phyloP scores from a whole-genome alignment of 495 filamentous ascomycete genomes.

The Bathelium albidoporum region DNA sequence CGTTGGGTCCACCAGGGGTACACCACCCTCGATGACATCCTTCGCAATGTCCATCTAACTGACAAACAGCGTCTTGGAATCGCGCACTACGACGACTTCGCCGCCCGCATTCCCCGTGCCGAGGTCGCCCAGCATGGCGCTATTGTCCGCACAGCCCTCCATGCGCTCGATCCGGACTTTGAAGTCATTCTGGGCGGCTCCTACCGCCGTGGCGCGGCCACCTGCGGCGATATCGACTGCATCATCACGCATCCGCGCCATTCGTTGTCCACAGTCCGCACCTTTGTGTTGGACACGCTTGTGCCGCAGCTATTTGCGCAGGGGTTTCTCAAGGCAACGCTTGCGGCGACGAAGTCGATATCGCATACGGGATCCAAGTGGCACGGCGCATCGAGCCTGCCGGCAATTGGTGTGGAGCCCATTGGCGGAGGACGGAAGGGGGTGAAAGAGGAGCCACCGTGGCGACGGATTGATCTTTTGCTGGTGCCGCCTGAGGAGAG shows the following conservation, averaged over 20 bases:
- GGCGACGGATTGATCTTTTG: slow-evolving; percentile 81
- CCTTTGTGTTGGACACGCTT: slow-evolving; percentile 52
- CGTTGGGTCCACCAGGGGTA: slow-evolving; percentile 74
- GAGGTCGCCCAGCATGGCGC: slow-evolving; percentile 65
- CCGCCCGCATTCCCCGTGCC: slow-evolving; percentile 65
- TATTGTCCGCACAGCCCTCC: slow-evolving; percentile 53
- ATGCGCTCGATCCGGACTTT: slow-evolving; percentile 50
- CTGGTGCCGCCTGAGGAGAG: slow-evolving; percentile 72
- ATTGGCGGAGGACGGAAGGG: neutral
- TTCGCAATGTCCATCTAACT: slow-evolving; percentile 52
- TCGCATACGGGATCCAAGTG: slow-evolving; percentile 56
- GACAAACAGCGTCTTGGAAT: slow-evolving; percentile 69
- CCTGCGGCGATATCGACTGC: slow-evolving; percentile 75
- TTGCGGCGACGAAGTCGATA: slow-evolving; percentile 39
- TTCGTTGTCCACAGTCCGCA: slow-evolving; percentile 46
- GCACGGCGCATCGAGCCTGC: slow-evolving; percentile 75
- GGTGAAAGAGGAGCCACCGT: slow-evolving; percentile 26
- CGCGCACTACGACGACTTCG: slow-evolving; percentile 73
- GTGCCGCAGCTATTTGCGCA: slow-evolving; percentile 48
- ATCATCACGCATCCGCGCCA: slow-evolving; percentile 68
- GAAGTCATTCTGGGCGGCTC: slow-evolving; percentile 71
- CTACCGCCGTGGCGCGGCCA: slow-evolving; percentile 67
- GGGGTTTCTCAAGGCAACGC: slow-evolving; percentile 49
- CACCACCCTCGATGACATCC: slow-evolving; percentile 63
- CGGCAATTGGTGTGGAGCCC: slow-evolving; percentile 22